Evolutionary conservation across 495 filamentous ascomycete genomes (phyloP), one percentile per base, ranked within the genome.

Genomic region (Hypoxylon lenormandii): DNA sequence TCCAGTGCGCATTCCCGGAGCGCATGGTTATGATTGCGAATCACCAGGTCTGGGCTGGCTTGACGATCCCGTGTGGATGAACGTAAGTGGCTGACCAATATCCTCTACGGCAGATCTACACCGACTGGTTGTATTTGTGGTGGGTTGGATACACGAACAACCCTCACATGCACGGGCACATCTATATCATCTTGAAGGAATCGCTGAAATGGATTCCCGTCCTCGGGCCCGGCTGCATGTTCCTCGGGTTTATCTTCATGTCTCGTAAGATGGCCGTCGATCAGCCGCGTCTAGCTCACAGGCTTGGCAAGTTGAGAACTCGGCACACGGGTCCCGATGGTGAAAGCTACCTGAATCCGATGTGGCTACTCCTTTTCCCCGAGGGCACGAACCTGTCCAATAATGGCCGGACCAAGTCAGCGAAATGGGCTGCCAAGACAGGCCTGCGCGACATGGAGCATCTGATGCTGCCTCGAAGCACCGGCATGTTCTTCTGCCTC

Each of bases 81-180:
- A 21, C 22, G 23, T 36, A 30, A 37, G 33, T 43, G 54, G 54
- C 72, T 74, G n/a, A 60, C 46, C 45, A 22, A 28, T 45, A 21
- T 37, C n/a, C 43, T 18, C 61, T 69, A 65, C 28, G 22, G n/a
- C 50, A 84, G 84, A 85, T 95, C 50, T 95, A 95, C 70, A 92
- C 92, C 5, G 92, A 95, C 78, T 95, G 92, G 92, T 76, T 94
- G 10, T 95, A 95, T 73, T 81, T 95, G 11, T 95, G 92, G 92
- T 95, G 92, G 91, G 86, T 90, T 15, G 89, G 89, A 19, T 95
- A 94, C 67, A 88, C 91, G 21, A 85, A 85, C 69, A 68, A 63
- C 0, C 85, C 88, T 21, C 78, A 81, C 42, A 89, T 90, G 84
- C 91, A 93, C 63, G 92, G 92, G n/a, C 89, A 91, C 57, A 79